Evolutionary conservation across 73 alveolate genomes (phyloP), one percentile per base, ranked within the genome.

Genomic region (Paramecium sonneborni): DNA sequence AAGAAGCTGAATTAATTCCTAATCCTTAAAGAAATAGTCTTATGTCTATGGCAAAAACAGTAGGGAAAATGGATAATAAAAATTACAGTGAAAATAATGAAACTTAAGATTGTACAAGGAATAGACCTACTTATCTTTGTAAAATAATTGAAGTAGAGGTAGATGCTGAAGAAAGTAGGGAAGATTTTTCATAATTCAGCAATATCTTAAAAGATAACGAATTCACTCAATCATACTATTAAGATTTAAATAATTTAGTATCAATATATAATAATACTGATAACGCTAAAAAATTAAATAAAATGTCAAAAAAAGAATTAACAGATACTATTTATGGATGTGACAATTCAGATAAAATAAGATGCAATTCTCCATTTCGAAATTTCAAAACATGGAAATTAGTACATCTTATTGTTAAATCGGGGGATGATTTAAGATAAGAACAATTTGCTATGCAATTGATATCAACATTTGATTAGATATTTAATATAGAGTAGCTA

Each of bases 381-480:
- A 57, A 88, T 46, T 88, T 70, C 34, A 68, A 70, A 88, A 69
- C 91, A 8, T 88, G 94, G 94, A 88, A 52, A 72, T 44, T 88
- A 12, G 94, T 72, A 18, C 94, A 88, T 26, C 69, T 88, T 39
- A 88, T 88, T 69, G 94, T 88, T 18, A 88, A 88, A 69, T 84
- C 96, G 56, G 95, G 95, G 38, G 98, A 95, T 93, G 93, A 95
- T 85, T 85, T 88, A 26, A 88, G 74, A 44, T 52, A 95, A 79
- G 98, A 95, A 62, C 92, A 95, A 93, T 95, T 95, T 92, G 98
- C 98, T 11, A 89, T 94, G 37, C 96, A 95, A 86, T 88, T 95
- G 44, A 93, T 95, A 18, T 92, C 94, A 55, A 93, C 92, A 85
- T 93, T 95, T 92, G 92, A 93, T 38, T 93, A 95, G 48, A 95